phyloP scores from a whole-genome alignment of 768 basidiomycete species.

The Gautieria morchelliformis region DNA sequence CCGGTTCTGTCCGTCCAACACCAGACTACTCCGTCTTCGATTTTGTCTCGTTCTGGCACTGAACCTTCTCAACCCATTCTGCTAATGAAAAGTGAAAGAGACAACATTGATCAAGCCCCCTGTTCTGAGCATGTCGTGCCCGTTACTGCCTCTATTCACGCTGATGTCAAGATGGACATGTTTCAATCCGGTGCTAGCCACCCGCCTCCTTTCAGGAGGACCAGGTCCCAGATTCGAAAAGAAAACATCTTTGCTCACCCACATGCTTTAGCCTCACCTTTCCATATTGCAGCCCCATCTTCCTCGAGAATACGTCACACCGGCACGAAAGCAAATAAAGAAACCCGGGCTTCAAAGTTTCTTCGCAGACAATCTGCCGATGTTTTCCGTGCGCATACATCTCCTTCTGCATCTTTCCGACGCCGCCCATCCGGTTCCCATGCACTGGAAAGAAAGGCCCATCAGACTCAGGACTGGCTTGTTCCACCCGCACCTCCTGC shows the following conservation, averaged over 20 bases:
- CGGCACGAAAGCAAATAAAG: not conserved
- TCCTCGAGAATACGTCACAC: not conserved
- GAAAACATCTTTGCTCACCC: not conserved
- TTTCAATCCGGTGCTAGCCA: not conserved
- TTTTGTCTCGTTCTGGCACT: not conserved
- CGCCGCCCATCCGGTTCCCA: slow-evolving; percentile 8
- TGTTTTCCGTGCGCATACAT: slow-evolving; percentile 3
- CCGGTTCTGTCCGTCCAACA: not conserved
- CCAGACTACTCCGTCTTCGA: not conserved
- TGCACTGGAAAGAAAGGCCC: not conserved
- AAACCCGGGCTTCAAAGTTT: not conserved
- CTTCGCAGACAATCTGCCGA: slow-evolving; percentile 2
- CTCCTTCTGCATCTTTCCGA: not conserved
- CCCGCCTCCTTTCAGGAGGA: not conserved
- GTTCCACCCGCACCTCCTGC: not conserved
- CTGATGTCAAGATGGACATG: no score
- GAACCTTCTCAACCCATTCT: not conserved
- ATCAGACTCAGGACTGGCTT: slow-evolving; percentile 2
- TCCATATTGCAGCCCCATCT: not conserved
- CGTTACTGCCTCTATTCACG: no score
- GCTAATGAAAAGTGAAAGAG: not conserved
- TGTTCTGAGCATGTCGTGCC: not conserved
- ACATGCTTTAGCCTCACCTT: not conserved
- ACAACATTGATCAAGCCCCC: no score
- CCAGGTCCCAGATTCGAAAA: slow-evolving; percentile 4